Percentiles rank a stretch among this genome's conserved stretches.
Evolutionary conservation across 345 rosid species (phyloP).

Genomic region (Bruguiera sexangula): DNA sequence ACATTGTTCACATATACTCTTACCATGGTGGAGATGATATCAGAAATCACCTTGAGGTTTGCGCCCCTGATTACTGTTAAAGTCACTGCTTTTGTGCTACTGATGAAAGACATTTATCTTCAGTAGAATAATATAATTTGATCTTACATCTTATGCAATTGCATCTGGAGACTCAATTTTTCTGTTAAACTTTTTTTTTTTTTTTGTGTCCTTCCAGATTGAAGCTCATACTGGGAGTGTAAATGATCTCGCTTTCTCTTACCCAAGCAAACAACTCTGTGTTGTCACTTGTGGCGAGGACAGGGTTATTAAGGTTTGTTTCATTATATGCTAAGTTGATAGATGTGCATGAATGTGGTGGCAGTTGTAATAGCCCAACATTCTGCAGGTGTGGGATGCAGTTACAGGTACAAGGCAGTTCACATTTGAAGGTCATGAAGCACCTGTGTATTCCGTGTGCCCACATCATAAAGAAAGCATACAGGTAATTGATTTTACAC

Average conservation of each 20-base stretch:
- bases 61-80: slow-evolving; percentile 17
- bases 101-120: too few species aligned
- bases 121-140: too few species aligned
- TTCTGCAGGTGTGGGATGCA: slow-evolving; percentile 83
- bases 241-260: slow-evolving; percentile 76
- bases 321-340: slow-evolving; percentile 1
- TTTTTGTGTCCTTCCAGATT: slow-evolving; percentile 39
- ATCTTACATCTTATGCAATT: not conserved
- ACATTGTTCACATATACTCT: slow-evolving; percentile 71
- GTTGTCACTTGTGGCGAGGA: slow-evolving; percentile 86
- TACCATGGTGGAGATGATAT: slow-evolving; percentile 62
- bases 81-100: too few species aligned
- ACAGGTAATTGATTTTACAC: slow-evolving; percentile 49
- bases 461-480: slow-evolving; percentile 83
- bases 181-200: slow-evolving; percentile 4
- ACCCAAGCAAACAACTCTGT: slow-evolving; percentile 64
- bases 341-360: slow-evolving; percentile 10
- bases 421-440: slow-evolving; percentile 78
- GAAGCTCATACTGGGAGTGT: slow-evolving; percentile 89
- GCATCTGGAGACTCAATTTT: slow-evolving; percentile 8
- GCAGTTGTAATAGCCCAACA: slow-evolving; percentile 19
- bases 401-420: slow-evolving; percentile 47
- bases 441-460: slow-evolving; percentile 77
- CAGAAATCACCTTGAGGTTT: slow-evolving; percentile 68
- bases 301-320: slow-evolving; percentile 65